Evolutionary conservation across 129 eudicot species (phyloP), one percentile per base, ranked within the genome.

Genomic region (Arctium lappa): DNA sequence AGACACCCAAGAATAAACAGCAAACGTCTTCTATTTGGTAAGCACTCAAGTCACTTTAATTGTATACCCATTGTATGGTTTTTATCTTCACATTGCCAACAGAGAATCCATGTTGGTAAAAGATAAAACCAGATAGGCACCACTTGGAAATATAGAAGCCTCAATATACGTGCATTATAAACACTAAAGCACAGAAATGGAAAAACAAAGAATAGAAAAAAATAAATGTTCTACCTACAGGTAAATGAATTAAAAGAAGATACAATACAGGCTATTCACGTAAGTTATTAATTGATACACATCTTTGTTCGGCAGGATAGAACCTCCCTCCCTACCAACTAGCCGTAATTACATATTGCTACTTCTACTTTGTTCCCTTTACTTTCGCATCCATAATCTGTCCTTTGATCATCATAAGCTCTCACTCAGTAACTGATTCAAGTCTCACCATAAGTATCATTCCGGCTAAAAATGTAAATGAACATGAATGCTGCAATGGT

Each of bases 11-110:
- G 22, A 40, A 40, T 7, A 56, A 40, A 50, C 69, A 63, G 63
- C 37, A 81, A 38, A 15, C 48, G 31, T 46, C 44, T 32, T 46
- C 18, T 79, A 79, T 33, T 79, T 79, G 37, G 75, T 69, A 69
- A 16, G 29, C 73, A 3, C 53, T 62, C 1, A 60, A 33, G 36
- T 78, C 73, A 37, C 32, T 60, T 33, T 62, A 16, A 10, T 34
- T 36, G 42, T 60, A 78, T 63, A 11, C 62, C 56, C 81, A 38
- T 37, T 6, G 37, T 65, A 10, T 66, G 39, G 36, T 8, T 39
- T 65, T 6, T 63, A 65, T 37, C 53, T 8, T 48, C 39, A 77
- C 80, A 33, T 74, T 53, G 36, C 48, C 53, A 60, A 15, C 34
- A 31, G 46, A 77, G 34, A 77, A 77, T 77, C 72, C 22, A 34